A percentile compares a stretch with the other conserved stretches of the same genome.
phyloP scores from a whole-genome alignment of 2,329 filamentous ascomycete genomes.

The Hymenoscyphus albidus region DNA sequence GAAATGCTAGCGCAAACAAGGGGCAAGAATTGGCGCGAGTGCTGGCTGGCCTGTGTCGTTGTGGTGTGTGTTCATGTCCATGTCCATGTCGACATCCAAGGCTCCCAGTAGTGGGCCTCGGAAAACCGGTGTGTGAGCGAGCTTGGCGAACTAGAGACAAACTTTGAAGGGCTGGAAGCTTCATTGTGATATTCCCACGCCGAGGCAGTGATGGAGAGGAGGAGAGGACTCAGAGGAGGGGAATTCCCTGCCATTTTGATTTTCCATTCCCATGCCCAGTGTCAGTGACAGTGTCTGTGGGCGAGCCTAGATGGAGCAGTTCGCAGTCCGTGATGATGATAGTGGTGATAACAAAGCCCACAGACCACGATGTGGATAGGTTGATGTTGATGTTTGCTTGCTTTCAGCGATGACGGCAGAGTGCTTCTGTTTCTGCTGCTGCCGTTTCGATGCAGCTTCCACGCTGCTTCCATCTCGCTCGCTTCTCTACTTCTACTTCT shows the following conservation, averaged over 20 bases:
- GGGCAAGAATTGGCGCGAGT: slow-evolving; percentile 22
- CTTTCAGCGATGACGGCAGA: background rate
- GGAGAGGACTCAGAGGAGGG: background rate
- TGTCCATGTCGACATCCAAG: background rate
- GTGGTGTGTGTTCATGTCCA: background rate
- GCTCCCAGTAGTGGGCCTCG: background rate
- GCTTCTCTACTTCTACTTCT: background rate
- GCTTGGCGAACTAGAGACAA: slow-evolving; percentile 13
- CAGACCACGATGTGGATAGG: background rate
- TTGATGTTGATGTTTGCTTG: background rate
- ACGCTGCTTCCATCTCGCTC: slow-evolving; percentile 3
- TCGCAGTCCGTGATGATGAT: background rate
- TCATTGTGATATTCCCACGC: slow-evolving; percentile 8
- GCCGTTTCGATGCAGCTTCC: slow-evolving; percentile 4
- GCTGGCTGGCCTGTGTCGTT: slow-evolving; percentile 18
- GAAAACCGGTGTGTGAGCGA: slow-evolving; percentile 13
- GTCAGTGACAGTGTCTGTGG: background rate
- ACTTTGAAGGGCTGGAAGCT: slow-evolving; percentile 5
- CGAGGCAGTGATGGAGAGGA: background rate
- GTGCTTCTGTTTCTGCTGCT: slow-evolving; percentile 6
- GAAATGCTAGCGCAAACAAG: slow-evolving; percentile 14
- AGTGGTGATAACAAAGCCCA: background rate
- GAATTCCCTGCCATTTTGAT: background rate
- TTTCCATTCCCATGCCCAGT: background rate
- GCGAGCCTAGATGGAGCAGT: background rate